Evolutionary conservation across 169 alveolate species (phyloP), one percentile per base, ranked within the genome.

Genomic region (Toxoplasma gondii): DNA sequence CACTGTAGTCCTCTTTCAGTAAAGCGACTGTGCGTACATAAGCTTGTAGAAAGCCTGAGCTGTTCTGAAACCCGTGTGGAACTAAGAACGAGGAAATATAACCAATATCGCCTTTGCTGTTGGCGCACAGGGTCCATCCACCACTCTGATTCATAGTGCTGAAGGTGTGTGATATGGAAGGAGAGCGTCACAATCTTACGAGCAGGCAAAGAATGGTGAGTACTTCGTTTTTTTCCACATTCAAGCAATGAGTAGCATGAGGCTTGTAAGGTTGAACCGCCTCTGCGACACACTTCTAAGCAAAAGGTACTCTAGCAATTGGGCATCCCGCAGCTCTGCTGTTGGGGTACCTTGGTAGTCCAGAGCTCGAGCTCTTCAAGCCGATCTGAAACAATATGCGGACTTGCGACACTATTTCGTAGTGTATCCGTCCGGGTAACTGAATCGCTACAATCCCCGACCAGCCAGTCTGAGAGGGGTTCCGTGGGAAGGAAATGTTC

Each of bases 61-160:
- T 69, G 82, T 69, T 69, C 19, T 31, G 39, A 34, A 69, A 69
- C 82, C 82, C 82, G 17, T 69, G n/a, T 2, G 82, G 82, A 34
- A 69, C 82, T 69, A 69, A 7, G 43, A 69, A 17, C 43, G 19
- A 69, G 10, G 82, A 22, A 29, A 69, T 5, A 69, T 69, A 69
- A 22, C 82, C 82, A 29, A 69, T 22, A 22, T 34, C 43, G 43
- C 82, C 82, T 34, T 69, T 29, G 39, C 38, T 69, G 82, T 69
- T 69, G 34, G 82, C 82, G 82, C 82, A 69, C 82, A 69, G 17
- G 39, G 82, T 69, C 82, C 82, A 69, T 34, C 82, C 82, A 7
- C 82, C 82, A 34, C 19, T 69, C 82, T 69, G 82, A 7, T 49
- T 49, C 82, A 22, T 69, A 5, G 43, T 34, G 82, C 82, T 69